Conservation (phyloP, 495 filamentous ascomycete species). For the Annulohypoxylon bovei region DNA sequence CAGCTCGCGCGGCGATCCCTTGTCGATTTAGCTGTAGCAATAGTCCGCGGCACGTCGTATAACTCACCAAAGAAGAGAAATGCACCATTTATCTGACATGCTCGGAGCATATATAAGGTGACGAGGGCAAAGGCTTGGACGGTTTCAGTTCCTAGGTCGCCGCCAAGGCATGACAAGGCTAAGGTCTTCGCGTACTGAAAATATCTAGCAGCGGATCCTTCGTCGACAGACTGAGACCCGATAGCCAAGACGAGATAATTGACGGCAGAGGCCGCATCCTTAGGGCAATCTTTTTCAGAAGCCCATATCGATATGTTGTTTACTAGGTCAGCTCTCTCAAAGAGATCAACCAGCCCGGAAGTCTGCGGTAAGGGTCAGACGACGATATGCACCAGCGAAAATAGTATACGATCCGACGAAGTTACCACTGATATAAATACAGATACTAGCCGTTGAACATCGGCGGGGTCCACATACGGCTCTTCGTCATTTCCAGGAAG, state of each 20-base stretch:
- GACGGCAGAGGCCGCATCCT: conserved; percentile 61
- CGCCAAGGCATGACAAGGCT: conserved; percentile 64
- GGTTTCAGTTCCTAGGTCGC: conserved; percentile 64
- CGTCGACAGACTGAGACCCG: conserved; percentile 65
- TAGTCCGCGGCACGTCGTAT: not conserved
- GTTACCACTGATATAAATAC: conserved; percentile 50
- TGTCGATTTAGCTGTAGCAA: conserved; percentile 38
- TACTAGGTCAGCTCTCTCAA: conserved; percentile 46
- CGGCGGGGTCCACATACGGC: conserved; percentile 33
- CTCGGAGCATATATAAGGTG: conserved; percentile 68
- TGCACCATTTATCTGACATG: conserved; percentile 69
- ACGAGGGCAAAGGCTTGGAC: conserved; percentile 68
- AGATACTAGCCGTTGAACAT: conserved; percentile 39
- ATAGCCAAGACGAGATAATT: conserved; percentile 70
- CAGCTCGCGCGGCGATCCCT: conserved; percentile 66
- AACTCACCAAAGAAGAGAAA: conserved; percentile 62
- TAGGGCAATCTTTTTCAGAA: conserved; percentile 22
- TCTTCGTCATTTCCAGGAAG: conserved; percentile 21
- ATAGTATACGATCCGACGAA: not conserved
- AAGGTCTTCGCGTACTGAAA: conserved; percentile 67
- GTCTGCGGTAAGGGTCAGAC: conserved; percentile 38
- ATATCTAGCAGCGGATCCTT: conserved; percentile 59
- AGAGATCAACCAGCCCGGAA: conserved; percentile 53
- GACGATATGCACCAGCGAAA: not conserved
- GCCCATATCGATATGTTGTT: conserved; percentile 48